Evolutionary conservation across 371 early-diverging fungal genomes (phyloP).

Genomic region (Mucor piriformis): DNA sequence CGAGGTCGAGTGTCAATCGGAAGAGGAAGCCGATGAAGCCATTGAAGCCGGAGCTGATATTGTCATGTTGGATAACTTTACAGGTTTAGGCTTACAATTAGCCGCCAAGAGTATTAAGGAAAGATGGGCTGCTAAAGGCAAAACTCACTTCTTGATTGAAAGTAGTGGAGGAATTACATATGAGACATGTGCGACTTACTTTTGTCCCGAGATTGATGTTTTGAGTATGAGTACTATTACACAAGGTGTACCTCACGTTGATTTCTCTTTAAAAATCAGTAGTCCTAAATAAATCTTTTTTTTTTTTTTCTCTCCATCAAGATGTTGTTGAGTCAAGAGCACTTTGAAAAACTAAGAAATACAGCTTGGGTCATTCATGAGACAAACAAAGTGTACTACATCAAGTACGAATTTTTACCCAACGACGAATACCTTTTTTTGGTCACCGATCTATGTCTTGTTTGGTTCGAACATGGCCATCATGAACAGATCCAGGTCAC

Average conservation of each 20-base stretch:
- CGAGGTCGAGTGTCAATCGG: constrained; percentile 94
- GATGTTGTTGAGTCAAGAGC: constrained; percentile 5
- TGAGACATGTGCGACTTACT: constrained; percentile 81
- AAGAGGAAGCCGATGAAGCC: constrained; percentile 95
- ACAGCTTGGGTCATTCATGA: constrained; percentile 2
- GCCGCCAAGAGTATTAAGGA: constrained; percentile 78
- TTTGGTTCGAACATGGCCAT: constrained; percentile 25
- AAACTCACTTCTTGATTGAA: constrained; percentile 82
- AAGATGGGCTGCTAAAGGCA: constrained; percentile 67
- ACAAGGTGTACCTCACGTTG: constrained; percentile 94
- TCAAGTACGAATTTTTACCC: constrained; percentile 15
- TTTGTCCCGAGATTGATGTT: constrained; percentile 87
- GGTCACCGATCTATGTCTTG: constrained; percentile 14
- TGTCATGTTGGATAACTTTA: constrained; percentile 91
- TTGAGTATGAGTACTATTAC: constrained; percentile 92
- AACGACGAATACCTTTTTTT: constrained; percentile 12
- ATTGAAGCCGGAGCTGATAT: constrained; percentile 96
- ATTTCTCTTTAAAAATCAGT: constrained; percentile 92
- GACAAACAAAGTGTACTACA: constrained; percentile 8
- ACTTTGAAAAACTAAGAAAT: constrained; percentile 8
- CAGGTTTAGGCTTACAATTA: constrained; percentile 60
- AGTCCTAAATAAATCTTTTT: constrained; percentile 17
- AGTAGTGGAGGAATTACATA: constrained; percentile 95
- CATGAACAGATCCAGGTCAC: constrained; percentile 8
- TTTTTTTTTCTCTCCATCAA: neutral